phyloP scores from a whole-genome alignment of 2,329 filamentous ascomycete genomes.

The Emmonsiellopsis sp. region DNA sequence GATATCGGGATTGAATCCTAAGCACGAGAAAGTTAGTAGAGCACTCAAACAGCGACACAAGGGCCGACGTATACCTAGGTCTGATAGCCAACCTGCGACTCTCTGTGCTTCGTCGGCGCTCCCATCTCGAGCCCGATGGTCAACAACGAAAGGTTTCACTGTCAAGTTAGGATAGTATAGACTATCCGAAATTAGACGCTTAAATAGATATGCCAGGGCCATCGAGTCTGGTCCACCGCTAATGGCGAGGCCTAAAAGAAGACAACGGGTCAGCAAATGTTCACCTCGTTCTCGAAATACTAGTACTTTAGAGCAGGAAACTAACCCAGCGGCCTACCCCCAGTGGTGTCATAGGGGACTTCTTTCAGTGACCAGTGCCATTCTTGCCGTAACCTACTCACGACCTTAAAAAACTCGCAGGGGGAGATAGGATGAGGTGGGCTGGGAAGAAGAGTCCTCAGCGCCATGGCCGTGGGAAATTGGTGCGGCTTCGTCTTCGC shows the following conservation, averaged over 20 bases:
- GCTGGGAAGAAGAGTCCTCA: constrained; percentile 1
- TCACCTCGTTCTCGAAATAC: background rate
- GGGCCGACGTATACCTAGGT: constrained; percentile 29
- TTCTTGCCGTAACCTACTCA: constrained; percentile 27
- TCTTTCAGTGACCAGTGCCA: constrained; percentile 35
- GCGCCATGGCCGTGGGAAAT: background rate
- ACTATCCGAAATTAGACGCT: constrained; percentile 30
- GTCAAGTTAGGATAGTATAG: constrained; percentile 14
- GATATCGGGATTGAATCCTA: constrained; percentile 28
- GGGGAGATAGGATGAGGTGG: constrained; percentile 26
- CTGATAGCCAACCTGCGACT: constrained; percentile 38
- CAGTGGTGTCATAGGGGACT: background rate
- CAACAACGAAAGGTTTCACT: constrained; percentile 51
- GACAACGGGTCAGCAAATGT: background rate
- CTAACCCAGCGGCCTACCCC: background rate
- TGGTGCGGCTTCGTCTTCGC: too few relatives aligned
- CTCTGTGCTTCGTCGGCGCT: constrained; percentile 47
- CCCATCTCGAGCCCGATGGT: constrained; percentile 49
- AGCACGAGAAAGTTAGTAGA: background rate
- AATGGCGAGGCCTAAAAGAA: constrained; percentile 58
- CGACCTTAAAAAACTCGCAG: constrained; percentile 40
- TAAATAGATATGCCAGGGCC: constrained; percentile 74
- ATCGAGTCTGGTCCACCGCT: constrained; percentile 98
- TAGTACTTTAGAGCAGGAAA: background rate
- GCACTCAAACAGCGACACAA: constrained; percentile 1